Conservation (phyloP, 164 flowering plant genomes). For the Umbilicus rupestris region DNA sequence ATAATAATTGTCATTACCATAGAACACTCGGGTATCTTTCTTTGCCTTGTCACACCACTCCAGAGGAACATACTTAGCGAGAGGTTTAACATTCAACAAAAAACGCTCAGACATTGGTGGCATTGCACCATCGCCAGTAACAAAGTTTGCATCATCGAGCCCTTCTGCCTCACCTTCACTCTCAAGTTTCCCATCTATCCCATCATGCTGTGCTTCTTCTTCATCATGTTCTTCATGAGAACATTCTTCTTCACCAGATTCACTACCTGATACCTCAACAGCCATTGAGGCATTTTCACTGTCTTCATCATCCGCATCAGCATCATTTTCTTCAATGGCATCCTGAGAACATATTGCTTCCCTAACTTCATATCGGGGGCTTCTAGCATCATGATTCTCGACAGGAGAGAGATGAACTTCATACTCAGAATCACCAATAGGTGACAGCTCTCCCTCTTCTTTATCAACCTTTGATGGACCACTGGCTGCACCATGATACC, state of each 20-base stretch:
- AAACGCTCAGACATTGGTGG: slow-evolving; percentile 42
- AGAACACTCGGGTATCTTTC: slow-evolving; percentile 52
- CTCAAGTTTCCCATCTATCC: slow-evolving; percentile 24
- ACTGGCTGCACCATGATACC: slow-evolving; percentile 19
- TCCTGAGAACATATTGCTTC: slow-evolving; percentile 24
- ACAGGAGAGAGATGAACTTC: slow-evolving; percentile 13
- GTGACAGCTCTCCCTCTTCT: slow-evolving; percentile 71
- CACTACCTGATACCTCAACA: slow-evolving; percentile 80
- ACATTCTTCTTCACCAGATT: slow-evolving; percentile 61
- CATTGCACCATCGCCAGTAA: slow-evolving; percentile 47
- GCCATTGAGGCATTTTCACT: slow-evolving; percentile 79
- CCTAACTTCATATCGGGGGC: slow-evolving; percentile 20
- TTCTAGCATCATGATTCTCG: slow-evolving; percentile 12
- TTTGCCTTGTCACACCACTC: slow-evolving; percentile 28
- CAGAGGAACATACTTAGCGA: slow-evolving; percentile 50
- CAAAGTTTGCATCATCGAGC: slow-evolving; percentile 34
- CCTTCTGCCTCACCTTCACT: slow-evolving; percentile 69
- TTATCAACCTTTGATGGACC: slow-evolving; percentile 36
- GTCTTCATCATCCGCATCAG: slow-evolving; percentile 73
- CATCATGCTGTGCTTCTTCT: slow-evolving; percentile 20
- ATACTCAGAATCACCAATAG: slow-evolving; percentile 54
- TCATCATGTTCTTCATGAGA: slow-evolving; percentile 13
- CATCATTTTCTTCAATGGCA: slow-evolving; percentile 52
- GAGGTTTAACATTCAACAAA: slow-evolving; percentile 65
- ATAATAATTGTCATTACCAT: slow-evolving; percentile 88